Evolutionary conservation across 768 basidiomycete species (phyloP).

Genomic region (Cubamyces sp.): DNA sequence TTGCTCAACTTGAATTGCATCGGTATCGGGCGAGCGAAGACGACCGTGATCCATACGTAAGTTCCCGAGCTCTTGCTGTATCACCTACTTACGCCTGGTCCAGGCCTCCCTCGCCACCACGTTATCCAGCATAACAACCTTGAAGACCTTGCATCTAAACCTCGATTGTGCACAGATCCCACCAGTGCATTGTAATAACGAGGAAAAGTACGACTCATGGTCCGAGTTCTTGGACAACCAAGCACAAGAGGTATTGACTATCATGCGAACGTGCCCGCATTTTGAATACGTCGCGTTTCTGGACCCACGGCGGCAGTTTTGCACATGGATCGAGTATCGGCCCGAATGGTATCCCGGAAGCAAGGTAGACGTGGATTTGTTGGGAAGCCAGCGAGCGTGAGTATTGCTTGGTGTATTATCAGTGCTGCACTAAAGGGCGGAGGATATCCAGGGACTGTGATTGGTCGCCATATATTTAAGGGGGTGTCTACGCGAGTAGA

Average conservation of each 20-base stretch:
- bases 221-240: neutral
- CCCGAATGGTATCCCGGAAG: too few relatives aligned
- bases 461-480: neutral
- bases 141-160: neutral
- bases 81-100: too few relatives aligned
- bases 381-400: too few relatives aligned
- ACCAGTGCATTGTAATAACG: neutral
- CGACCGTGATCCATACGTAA: neutral
- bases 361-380: too few relatives aligned
- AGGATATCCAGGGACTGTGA: too few relatives aligned
- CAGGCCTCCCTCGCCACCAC: neutral
- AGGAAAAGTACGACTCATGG: neutral
- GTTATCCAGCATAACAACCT: neutral
- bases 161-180: neutral
- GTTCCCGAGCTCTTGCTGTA: neutral
- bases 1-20: conserved; percentile 1
- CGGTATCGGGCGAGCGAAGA: neutral
- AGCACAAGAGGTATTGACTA: neutral
- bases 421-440: too few relatives aligned
- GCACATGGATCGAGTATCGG: too few relatives aligned
- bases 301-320: too few relatives aligned
- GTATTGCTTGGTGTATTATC: too few relatives aligned
- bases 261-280: neutral
- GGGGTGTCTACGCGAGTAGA: too few relatives aligned
- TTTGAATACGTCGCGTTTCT: neutral